Percentiles rank a stretch among this genome's conserved stretches.
Evolutionary conservation across 2,329 filamentous ascomycete genomes (phyloP).

Genomic region (Fusarium sambucinum): DNA sequence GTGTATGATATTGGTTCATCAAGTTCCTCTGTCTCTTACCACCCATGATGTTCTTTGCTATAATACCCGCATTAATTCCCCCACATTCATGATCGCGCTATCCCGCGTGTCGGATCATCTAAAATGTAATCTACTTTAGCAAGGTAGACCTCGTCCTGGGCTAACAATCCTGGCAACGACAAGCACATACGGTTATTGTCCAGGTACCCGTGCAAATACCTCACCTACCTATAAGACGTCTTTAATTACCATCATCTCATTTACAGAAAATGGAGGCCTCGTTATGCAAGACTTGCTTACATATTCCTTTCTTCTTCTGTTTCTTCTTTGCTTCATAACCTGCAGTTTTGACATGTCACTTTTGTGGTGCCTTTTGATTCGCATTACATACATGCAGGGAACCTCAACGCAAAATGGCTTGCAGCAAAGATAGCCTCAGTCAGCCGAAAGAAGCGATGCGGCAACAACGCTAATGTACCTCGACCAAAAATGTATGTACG

Average conservation of each 20-base stretch:
- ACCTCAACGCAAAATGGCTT: slow-evolving; percentile 28
- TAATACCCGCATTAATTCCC: slow-evolving; percentile 25
- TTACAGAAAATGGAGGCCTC: slow-evolving; percentile 10
- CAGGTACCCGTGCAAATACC: slow-evolving; percentile 3
- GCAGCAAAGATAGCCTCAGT: slow-evolving; percentile 22
- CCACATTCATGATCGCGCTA: slow-evolving; percentile 42
- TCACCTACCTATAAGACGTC: neutral
- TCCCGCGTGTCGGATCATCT: slow-evolving; percentile 41
- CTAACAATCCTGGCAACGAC: slow-evolving; percentile 9
- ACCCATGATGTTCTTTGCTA: neutral
- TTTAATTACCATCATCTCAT: neutral
- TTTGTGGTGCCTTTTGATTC: neutral
- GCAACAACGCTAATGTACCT: slow-evolving; percentile 41
- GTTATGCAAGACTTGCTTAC: slow-evolving; percentile 15
- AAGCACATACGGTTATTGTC: neutral
- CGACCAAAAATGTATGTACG: neutral
- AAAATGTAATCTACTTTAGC: slow-evolving; percentile 23
- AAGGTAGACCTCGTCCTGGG: slow-evolving; percentile 26
- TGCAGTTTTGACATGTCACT: slow-evolving; percentile 34
- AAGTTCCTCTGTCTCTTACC: neutral
- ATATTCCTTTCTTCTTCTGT: neutral
- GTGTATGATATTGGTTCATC: neutral
- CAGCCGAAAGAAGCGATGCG: slow-evolving; percentile 26
- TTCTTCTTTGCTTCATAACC: slow-evolving; percentile 15
- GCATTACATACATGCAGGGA: slow-evolving; percentile 14